Evolutionary conservation across 345 rosid species (phyloP), one percentile per base, ranked within the genome.

Genomic region (Brassica napus): DNA sequence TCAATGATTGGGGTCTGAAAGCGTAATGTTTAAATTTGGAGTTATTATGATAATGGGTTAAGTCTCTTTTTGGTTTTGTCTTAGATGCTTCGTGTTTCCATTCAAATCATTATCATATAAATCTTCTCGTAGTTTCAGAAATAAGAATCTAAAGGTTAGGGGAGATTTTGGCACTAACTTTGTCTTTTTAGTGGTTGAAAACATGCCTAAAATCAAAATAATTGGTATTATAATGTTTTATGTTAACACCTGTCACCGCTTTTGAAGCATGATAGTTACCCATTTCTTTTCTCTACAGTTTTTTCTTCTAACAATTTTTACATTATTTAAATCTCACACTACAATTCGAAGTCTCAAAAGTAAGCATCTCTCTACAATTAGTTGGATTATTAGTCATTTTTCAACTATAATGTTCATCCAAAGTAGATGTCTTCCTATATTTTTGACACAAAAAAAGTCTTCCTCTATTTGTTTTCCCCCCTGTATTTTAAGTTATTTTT

Each of bases 141-240:
- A 42, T 71, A 72, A 65, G 54, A 67, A 78, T 66, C 72, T 7
- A 66, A 23, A 58, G 34, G 82, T 72, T 78, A 71, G 82, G 82
- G 52, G 77, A 42, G 62, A 72, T 65, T 52, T 52, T 52, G 57
- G 18, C 57, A 52, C 21, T 52, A 52, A n/a, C 18, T 4, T 52
- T 52, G 8, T n/a, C 57, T 8, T n/a, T 49, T 52, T n/a, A n/a
- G n/a, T n/a, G n/a, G n/a, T 14, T 52, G 57, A 2, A 37, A 16
- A 44, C 30, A 63, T 24, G 34, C 8, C 8, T 2, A 66, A 59
- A 57, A 65, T 28, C 61, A 78, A 65, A 47, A 78, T 72, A 57
- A 72, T 57, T 57, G 82, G 72, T 54, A 15, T 23, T 4, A 39
- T 67, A 9, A 16, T 57, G 23, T 65, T 71, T 12, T 23, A 49